Base-by-base conservation (phyloP, 2,329 filamentous ascomycete genomes). In the Hymenoscyphus linearis region DNA sequence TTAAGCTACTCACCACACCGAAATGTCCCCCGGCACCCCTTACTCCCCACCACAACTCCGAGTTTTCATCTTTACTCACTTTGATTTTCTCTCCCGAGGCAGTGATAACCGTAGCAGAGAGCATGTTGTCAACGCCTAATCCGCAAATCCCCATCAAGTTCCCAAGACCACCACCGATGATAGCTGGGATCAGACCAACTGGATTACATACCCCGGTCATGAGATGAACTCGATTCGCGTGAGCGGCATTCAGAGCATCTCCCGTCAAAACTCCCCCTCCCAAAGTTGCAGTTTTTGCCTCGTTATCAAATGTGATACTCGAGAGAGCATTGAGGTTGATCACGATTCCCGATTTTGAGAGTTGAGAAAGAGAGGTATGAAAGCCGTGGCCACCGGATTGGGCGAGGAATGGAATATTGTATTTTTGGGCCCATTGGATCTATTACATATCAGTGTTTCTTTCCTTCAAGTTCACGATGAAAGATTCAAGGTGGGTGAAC, bases 331-430 rank as follows among this genome's bases (percentile, higher is more conserved):
- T 18, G n/a, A 56, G 31, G 2, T 27, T 56, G 3, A 56, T 56
- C 9, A 44, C 9, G 13, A 56, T 25, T 3, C 54, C 54, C 4
- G 34, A 22, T 56, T 34, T 26, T 5, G n/a, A 26, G 7, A 56
- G 35, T 26, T 34, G 14, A 1, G 54, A 36, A 13, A 65, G 35
- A 1, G 53, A 47, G 10, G 18, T n/a, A 10, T 26, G 22, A 13
- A 60, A 59, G 2, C 58, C 64, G 22, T 65, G 60, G 13, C 52
- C 58, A n/a, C 64, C 62, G 6, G 47, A 52, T 40, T 62, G 60
- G 3, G 64, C 62, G 26, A 62, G 50, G 35, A 64, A 62, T 3
- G 58, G 37, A 7, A 65, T 64, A 6, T 58, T 47, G 55, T 57
- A 12, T 14, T 18, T 50, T 36, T 25, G 53, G 5, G 61, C 61